phyloP scores from a whole-genome alignment of 2,329 filamentous ascomycete species.

The Biscogniauxia mediterranea region DNA sequence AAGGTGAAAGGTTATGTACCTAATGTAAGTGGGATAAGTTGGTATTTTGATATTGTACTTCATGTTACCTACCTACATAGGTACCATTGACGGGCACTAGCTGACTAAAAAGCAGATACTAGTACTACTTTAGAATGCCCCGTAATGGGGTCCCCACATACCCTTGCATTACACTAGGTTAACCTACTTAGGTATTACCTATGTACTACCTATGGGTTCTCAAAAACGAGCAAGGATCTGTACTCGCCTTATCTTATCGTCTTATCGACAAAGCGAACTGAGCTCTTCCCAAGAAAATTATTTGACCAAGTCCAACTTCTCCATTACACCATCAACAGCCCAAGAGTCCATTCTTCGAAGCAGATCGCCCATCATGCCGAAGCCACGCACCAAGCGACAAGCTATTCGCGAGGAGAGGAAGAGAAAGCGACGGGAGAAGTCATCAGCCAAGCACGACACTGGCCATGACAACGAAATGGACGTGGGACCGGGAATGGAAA shows the following conservation, averaged over 20 bases:
- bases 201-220: background rate
- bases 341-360: too few relatives aligned
- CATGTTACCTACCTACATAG: too few relatives aligned
- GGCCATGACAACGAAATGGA: conserved; percentile 1
- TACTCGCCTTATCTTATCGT: background rate
- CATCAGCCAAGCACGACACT: conserved; percentile 13
- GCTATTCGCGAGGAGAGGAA: conserved; percentile 35
- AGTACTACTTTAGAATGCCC: too few relatives aligned
- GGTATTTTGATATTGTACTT: too few relatives aligned
- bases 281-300: background rate
- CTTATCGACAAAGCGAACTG: background rate
- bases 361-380: conserved; percentile 27
- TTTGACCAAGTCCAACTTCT: background rate
- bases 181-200: too few relatives aligned
- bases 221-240: background rate
- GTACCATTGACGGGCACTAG: too few relatives aligned
- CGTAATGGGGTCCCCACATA: too few relatives aligned
- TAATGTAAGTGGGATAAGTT: background rate
- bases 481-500: too few relatives aligned
- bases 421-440: conserved; percentile 29
- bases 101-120: too few relatives aligned
- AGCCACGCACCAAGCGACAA: conserved; percentile 34
- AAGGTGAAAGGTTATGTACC: background rate
- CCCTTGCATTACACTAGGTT: too few relatives aligned
- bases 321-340: background rate